phyloP scores from a whole-genome alignment of 2,329 filamentous ascomycete genomes.

The Juglanconis juglandina region DNA sequence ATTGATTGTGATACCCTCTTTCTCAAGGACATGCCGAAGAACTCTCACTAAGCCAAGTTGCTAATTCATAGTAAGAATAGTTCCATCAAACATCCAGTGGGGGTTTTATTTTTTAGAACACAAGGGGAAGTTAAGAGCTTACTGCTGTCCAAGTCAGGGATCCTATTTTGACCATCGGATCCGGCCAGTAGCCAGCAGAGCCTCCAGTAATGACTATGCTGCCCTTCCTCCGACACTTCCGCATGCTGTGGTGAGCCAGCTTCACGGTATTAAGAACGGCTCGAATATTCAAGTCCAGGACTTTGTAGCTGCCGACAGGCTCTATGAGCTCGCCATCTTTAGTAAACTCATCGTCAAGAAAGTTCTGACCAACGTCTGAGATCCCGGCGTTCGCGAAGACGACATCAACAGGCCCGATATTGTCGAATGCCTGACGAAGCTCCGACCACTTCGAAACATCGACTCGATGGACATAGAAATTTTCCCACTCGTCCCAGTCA shows the following conservation, averaged over 20 bases:
- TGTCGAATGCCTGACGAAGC: not conserved
- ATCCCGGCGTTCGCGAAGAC: conserved; percentile 1
- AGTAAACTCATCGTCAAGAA: not conserved
- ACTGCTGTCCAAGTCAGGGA: not conserved
- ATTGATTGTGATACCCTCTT: conserved; percentile 1
- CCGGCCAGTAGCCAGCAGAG: conserved; percentile 1
- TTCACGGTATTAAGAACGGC: conserved; percentile 4
- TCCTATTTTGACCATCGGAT: not conserved
- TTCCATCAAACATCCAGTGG: not conserved
- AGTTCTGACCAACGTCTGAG: not conserved
- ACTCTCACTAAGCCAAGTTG: conserved; percentile 3
- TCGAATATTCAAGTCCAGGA: not conserved
- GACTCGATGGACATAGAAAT: not conserved
- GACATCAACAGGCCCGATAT: not conserved
- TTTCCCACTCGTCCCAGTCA: conserved; percentile 4
- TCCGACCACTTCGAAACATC: not conserved
- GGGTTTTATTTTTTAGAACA: not conserved
- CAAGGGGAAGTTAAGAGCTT: not conserved
- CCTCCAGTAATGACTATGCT: conserved; percentile 3
- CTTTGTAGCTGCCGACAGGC: not conserved
- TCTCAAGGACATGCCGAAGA: not conserved
- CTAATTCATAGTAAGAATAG: not conserved
- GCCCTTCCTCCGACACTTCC: not conserved
- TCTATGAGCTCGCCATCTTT: not conserved
- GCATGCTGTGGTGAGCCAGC: conserved; percentile 1